Conservation (phyloP, 192 early-diverging fungal species). For the Radiomyces spectabilis region DNA sequence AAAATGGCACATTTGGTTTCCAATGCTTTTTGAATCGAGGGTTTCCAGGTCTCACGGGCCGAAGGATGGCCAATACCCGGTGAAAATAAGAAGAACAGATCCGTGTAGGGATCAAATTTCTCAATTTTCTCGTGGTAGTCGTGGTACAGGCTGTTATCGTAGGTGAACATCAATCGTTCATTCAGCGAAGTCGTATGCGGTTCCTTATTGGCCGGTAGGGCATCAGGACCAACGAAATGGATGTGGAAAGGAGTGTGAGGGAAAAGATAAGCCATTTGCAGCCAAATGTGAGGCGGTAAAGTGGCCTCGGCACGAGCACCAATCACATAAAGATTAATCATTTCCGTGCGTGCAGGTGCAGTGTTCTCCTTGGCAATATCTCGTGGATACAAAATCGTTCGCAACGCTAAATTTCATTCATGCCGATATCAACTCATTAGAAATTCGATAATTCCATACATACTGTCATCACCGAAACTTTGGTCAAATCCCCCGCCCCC, state of each 20-base stretch:
- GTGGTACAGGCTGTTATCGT: constrained; percentile 59
- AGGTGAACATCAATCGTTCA: constrained; percentile 60
- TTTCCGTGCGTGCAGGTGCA: constrained; percentile 43
- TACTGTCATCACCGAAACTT: no score
- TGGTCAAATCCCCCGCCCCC: neutral
- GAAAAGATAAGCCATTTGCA: constrained; percentile 66
- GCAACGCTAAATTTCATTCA: constrained; percentile 18
- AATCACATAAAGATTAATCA: constrained; percentile 59
- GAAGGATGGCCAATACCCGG: constrained; percentile 62
- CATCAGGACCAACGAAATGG: constrained; percentile 76
- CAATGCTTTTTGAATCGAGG: constrained; percentile 54
- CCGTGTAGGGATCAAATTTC: constrained; percentile 72
- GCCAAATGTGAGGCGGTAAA: constrained; percentile 67
- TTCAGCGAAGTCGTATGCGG: constrained; percentile 37
- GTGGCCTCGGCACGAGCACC: constrained; percentile 70
- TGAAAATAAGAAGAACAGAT: constrained; percentile 73
- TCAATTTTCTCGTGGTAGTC: constrained; percentile 46
- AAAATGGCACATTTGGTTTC: constrained; percentile 76
- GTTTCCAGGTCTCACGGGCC: constrained; percentile 56
- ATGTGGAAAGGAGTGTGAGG: constrained; percentile 66
- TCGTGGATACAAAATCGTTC: constrained; percentile 29
- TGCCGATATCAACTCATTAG: neutral
- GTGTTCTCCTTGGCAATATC: constrained; percentile 23
- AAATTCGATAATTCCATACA: neutral
- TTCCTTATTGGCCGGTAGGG: constrained; percentile 38